Base-by-base conservation (phyloP, 2,329 filamentous ascomycete genomes). In the Xenoacremonium recifei region DNA sequence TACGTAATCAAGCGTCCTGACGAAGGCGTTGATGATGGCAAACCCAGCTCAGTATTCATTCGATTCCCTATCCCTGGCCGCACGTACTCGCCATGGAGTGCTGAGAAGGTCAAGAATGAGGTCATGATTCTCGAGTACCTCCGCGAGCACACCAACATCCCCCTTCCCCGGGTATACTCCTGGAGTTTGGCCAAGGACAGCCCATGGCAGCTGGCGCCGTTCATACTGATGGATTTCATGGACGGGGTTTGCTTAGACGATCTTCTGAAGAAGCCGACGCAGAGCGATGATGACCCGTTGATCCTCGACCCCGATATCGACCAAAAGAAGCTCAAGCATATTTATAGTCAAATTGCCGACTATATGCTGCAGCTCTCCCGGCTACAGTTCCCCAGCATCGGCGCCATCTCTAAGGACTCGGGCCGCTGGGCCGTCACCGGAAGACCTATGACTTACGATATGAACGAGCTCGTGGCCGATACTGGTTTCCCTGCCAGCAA, bases 391-490 rank as follows among this genome's bases (percentile, higher is more conserved):
- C 13, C 48, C 16, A 25, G 35, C 4, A 66, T 68, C 25, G 63
- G 65, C 6, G 60, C 65, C 18, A 64, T 70, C 36, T 64, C 62
- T 4, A 45, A 50, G 36, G 48, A 57, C 18, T 5, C 18, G n/a
- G 39, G 38, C 16, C 37, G 38, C 31, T 72, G 59, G 62, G 44
- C 49, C 13, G 63, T 66, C 36, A 52, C 53, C 16, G 38, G 45
- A 42, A 48, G 63, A 41, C 65, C 66, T 6, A 49, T 69, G n/a
- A 69, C 64, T n/a, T 65, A 63, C 37, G 64, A 65, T 27, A 69
- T 69, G 61, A 69, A 70, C 42, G 62, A 68, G 44, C 38, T 65
- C 35, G 59, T 49, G 1, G 61, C 53, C 36, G 53, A 64, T 18
- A 50, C 61, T 12, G 55, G 54, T 27, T 69, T 61, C 43, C 58